Base-by-base conservation (phyloP, 2,329 filamentous ascomycete species). In the Diaporthe destruens region DNA sequence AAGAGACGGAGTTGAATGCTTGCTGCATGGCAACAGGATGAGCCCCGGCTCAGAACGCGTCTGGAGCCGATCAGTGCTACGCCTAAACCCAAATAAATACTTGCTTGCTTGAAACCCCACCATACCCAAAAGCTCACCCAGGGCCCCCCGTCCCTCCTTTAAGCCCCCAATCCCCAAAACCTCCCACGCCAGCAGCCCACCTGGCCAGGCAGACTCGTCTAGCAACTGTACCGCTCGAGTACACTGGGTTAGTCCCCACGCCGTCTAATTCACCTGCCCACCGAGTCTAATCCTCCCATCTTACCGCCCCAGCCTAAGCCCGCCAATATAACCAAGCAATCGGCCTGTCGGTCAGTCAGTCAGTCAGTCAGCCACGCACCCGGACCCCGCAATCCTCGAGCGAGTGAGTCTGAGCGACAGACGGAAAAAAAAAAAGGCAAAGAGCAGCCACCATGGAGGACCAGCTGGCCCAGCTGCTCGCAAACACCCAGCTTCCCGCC, bases 401-500 rank as follows among this genome's bases (percentile, higher is more conserved):
- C 44, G 47, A 70, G 44, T 59, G 47, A 70, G 44, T 59, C 53
- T 57, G 47, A 70, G 68, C 55, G 57, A 70, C 55, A 59, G 61
- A 44, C 47, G 47, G 61, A 53, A 14, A 53, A 20, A 66, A 66
- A 39, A 39, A 39, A 39, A 66, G 61, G 61, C 61, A 66, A 66
- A 53, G 51, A 53, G 51, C 70, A 75, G 77, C 76, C 80, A 84
- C 80, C 78, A 98, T 98, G 95, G 95, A 98, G 89, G 92, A 97
- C 85, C 92, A 97, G 87, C 90, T 99, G 82, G 91, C 96, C 78
- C 91, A 92, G 83, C 89, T 98, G 81, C 91, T 99, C 76, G 90
- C 92, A 79, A 94, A 95, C 83, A 97, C 95, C 65, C 94, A 97
- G 85, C 91, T 92, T 75, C 79, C 93, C 74, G 90, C 91, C 73